Conservation (phyloP, 441 rosid species). For the Metrosideros polymorpha region DNA sequence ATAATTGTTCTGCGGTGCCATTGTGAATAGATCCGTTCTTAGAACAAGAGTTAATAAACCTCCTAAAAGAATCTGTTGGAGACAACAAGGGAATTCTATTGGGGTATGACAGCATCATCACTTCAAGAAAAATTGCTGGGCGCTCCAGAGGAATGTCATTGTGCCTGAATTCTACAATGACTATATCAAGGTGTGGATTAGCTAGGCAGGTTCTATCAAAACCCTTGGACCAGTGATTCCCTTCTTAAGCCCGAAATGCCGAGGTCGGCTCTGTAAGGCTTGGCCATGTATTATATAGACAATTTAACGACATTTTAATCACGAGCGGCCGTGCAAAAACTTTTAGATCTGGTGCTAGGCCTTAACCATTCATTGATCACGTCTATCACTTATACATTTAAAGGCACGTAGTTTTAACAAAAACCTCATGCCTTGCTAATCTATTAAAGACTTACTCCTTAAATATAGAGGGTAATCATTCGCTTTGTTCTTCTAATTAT, state of each 20-base stretch:
- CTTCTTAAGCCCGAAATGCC: background rate
- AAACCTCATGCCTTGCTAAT: background rate
- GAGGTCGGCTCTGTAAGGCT: background rate
- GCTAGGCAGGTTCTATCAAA: background rate
- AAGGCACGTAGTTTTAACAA: background rate
- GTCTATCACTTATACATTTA: background rate
- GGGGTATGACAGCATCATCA: background rate
- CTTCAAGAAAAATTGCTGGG: background rate
- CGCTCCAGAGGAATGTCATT: background rate
- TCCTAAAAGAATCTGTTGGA: background rate
- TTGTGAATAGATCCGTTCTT: background rate
- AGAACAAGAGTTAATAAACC: background rate
- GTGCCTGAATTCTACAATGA: background rate
- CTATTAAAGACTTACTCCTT: background rate
- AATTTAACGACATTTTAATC: background rate
- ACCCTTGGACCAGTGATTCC: background rate
- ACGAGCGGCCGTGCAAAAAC: accelerated
- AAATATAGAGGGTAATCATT: background rate
- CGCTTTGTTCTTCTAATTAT: background rate
- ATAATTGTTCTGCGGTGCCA: background rate
- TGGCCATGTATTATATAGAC: background rate
- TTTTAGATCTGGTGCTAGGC: background rate
- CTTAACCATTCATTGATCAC: background rate
- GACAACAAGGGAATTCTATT: too few relatives aligned
- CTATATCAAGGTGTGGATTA: background rate